A percentile compares a stretch with the other conserved stretches of the same genome.
phyloP scores from a whole-genome alignment of 1,284 basidiomycete species.

The Anthracocystis walkeri region DNA sequence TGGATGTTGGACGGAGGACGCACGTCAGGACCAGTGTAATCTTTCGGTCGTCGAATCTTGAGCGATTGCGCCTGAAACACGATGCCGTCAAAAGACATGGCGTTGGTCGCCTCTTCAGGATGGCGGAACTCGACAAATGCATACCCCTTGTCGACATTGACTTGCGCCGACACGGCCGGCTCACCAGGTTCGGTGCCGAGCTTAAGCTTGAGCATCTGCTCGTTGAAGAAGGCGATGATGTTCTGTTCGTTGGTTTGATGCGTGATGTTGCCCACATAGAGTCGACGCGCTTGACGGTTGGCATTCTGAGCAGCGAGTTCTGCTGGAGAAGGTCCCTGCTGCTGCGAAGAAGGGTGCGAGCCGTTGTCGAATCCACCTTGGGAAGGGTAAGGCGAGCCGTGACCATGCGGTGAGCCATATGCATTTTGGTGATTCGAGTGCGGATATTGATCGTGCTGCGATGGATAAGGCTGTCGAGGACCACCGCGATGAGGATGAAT shows the following conservation, averaged over 20 bases:
- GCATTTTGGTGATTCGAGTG: slow-evolving; percentile 12
- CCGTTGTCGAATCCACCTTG: slow-evolving; percentile 14
- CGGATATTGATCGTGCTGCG: slow-evolving; percentile 21
- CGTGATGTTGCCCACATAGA: slow-evolving; percentile 96
- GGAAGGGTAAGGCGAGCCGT: slow-evolving; percentile 12
- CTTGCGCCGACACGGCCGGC: slow-evolving; percentile 89
- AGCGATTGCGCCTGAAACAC: slow-evolving; percentile 91
- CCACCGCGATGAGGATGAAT: slow-evolving; percentile 37
- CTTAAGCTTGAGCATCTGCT: slow-evolving; percentile 84
- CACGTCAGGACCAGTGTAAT: slow-evolving; percentile 80
- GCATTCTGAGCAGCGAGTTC: slow-evolving; percentile 34
- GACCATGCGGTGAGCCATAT: slow-evolving; percentile 22
- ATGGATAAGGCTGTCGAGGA: slow-evolving; percentile 23
- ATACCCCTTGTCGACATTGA: slow-evolving; percentile 97
- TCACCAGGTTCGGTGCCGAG: slow-evolving; percentile 76
- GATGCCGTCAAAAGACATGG: slow-evolving; percentile 96
- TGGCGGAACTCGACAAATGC: slow-evolving; percentile 94
- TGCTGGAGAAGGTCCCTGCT: slow-evolving; percentile 17
- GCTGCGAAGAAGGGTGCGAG: slow-evolving; percentile 8
- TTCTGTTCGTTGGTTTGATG: slow-evolving; percentile 90
- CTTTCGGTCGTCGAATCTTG: slow-evolving; percentile 95
- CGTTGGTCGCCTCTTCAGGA: slow-evolving; percentile 93
- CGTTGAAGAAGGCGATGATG: slow-evolving; percentile 91
- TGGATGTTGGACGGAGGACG: slow-evolving; percentile 77
- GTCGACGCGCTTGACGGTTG: slow-evolving; percentile 85